phyloP scores from a whole-genome alignment of 352 stramenopile species.

The Phytophthora pistaciae region DNA sequence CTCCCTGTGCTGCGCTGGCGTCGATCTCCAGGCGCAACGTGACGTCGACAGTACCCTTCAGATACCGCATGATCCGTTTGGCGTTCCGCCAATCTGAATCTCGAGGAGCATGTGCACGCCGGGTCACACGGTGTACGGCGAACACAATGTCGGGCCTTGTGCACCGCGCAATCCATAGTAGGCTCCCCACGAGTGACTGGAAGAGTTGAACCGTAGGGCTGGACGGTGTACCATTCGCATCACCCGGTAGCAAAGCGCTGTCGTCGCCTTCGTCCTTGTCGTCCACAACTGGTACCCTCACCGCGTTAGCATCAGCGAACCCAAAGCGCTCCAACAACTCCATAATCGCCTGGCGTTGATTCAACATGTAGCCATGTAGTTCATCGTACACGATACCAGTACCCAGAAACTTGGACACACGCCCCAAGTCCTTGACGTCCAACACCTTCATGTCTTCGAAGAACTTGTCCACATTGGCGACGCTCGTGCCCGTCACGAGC shows the following conservation, averaged over 20 bases:
- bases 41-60: not conserved
- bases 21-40: not conserved
- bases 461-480: too few relatives aligned
- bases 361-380: not conserved
- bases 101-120: not conserved
- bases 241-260: not conserved
- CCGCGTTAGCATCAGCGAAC: not conserved
- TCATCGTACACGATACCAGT: constrained; percentile 1
- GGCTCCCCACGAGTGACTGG: not conserved
- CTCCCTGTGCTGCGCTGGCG: too few relatives aligned
- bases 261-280: constrained; percentile 3
- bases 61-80: not conserved
- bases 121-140: not conserved
- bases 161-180: not conserved
- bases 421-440: too few relatives aligned
- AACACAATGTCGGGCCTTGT: not conserved
- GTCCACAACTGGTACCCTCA: not conserved
- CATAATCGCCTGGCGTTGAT: not conserved
- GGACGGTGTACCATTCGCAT: not conserved
- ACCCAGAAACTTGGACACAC: too few relatives aligned
- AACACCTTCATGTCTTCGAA: too few relatives aligned
- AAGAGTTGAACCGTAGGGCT: not conserved
- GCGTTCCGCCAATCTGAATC: not conserved
- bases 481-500: too few relatives aligned
- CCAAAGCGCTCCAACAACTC: constrained; percentile 4